These are phyloP conservation scores for Penicillium egyptiacum DNA, from an alignment of 495 filamentous ascomycete species.

Conservation along the genomic window DNA sequence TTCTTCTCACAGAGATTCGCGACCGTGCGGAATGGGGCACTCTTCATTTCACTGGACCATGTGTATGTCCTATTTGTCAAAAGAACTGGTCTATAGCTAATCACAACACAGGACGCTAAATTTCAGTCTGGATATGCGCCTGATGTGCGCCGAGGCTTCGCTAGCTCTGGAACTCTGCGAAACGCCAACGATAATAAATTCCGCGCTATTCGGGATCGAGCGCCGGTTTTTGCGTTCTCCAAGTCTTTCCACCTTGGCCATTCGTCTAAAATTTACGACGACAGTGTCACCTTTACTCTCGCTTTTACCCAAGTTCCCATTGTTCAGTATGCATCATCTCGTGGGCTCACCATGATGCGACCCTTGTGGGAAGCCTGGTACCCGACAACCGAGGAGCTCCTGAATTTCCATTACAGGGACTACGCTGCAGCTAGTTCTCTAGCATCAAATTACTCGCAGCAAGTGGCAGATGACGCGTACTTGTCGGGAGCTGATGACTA, in stretches of 20 bases:
- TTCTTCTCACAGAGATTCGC: slow-evolving; percentile 68
- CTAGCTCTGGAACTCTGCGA: slow-evolving; percentile 62
- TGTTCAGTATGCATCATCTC: slow-evolving; percentile 79
- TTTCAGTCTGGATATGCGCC: slow-evolving; percentile 73
- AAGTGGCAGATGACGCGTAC: slow-evolving; percentile 75
- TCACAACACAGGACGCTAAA: slow-evolving; percentile 46
- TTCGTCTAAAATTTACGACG: slow-evolving; percentile 23
- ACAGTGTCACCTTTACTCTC: slow-evolving; percentile 76
- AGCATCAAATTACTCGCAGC: slow-evolving; percentile 74
- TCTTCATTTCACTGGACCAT: slow-evolving; percentile 73
- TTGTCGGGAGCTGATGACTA: slow-evolving; percentile 49
- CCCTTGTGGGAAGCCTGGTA: slow-evolving; percentile 86
- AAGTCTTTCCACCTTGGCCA: slow-evolving; percentile 65
- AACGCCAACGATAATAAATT: slow-evolving; percentile 66
- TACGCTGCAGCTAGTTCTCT: slow-evolving; percentile 60
- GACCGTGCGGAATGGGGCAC: slow-evolving; percentile 91
- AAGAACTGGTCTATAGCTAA: slow-evolving; percentile 18
- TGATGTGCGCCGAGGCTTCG: slow-evolving; percentile 69
- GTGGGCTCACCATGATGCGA: slow-evolving; percentile 78
- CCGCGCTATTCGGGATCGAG: slow-evolving; percentile 75
- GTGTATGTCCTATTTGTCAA: slow-evolving; percentile 35
- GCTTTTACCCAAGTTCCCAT: slow-evolving; percentile 82
- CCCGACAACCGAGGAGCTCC: slow-evolving; percentile 56
- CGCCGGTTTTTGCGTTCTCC: slow-evolving; percentile 89
- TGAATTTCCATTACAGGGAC: slow-evolving; percentile 77